Conservation (phyloP, 495 filamentous ascomycete species). For the Aspergillus taichungensis region DNA sequence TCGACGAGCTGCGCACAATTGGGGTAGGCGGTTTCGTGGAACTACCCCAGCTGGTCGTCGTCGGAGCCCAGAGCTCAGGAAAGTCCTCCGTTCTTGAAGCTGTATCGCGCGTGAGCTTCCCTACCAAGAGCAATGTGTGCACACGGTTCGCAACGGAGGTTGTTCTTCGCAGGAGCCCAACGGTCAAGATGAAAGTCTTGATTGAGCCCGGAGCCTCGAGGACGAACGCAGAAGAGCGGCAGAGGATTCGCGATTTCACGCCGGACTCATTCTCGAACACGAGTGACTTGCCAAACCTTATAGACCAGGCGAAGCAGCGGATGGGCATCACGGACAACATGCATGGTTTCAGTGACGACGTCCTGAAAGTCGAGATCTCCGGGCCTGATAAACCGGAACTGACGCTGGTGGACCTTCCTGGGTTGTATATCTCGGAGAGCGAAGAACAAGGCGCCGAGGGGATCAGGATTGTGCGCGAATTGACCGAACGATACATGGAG, state of each 20-base stretch:
- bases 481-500: conserved; percentile 52
- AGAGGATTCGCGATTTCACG: conserved; percentile 7
- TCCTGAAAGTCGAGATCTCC: conserved; percentile 54
- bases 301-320: conserved; percentile 36
- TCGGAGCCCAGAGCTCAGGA: conserved; percentile 61
- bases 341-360: conserved; percentile 47
- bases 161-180: conserved; percentile 30
- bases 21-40: conserved; percentile 48
- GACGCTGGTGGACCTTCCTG: conserved; percentile 59
- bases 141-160: conserved; percentile 64
- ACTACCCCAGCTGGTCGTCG: conserved; percentile 68
- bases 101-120: conserved; percentile 61
- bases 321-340: conserved; percentile 37
- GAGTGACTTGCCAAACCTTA: conserved; percentile 27
- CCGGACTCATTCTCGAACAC: conserved; percentile 10
- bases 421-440: conserved; percentile 42
- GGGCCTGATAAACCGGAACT: conserved; percentile 54
- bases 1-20: conserved; percentile 47
- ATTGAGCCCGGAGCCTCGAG: conserved; percentile 32
- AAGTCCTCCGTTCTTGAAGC: conserved; percentile 71
- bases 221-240: conserved; percentile 4
- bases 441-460: conserved; percentile 19
- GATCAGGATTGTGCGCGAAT: conserved; percentile 36
- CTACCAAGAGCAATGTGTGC: conserved; percentile 53
- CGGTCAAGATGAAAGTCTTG: conserved; percentile 26